A percentile compares a stretch with the other conserved stretches of the same genome.
Evolutionary conservation across 23 red algal genomes (phyloP).

Genomic region (Cyanidiococcus yangmingshanensis): DNA sequence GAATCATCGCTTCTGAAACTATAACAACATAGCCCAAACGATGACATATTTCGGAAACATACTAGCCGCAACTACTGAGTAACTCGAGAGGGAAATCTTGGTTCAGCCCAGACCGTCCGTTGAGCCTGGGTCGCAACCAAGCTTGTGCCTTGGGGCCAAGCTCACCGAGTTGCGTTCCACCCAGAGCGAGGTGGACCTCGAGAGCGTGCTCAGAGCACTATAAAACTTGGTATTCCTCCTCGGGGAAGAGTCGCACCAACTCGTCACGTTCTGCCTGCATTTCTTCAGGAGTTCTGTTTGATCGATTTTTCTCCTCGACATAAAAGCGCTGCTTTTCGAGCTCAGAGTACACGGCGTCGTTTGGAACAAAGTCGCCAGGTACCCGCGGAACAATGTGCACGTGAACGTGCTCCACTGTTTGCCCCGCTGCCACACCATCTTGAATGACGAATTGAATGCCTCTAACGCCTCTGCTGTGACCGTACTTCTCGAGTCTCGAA

Average conservation of each 20-base stretch:
- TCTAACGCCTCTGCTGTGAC: slow-evolving; percentile 35
- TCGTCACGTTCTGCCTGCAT: slow-evolving; percentile 6
- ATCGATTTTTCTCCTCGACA: background rate
- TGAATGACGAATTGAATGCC: slow-evolving; percentile 45
- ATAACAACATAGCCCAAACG: no score
- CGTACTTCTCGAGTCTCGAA: slow-evolving; percentile 23
- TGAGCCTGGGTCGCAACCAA: no score
- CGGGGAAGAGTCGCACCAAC: background rate
- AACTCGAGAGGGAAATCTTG: no score
- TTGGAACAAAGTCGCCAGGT: slow-evolving; percentile 54
- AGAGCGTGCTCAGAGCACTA: no score
- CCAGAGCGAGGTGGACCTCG: no score
- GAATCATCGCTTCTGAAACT: no score
- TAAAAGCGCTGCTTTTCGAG: slow-evolving; percentile 25
- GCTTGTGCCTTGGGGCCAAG: no score
- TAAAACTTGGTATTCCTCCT: background rate
- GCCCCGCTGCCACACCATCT: slow-evolving; percentile 60
- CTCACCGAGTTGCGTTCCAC: no score
- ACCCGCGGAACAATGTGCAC: slow-evolving; percentile 65
- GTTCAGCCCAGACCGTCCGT: no score
- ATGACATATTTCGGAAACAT: no score
- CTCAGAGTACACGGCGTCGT: slow-evolving; percentile 53
- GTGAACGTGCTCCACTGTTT: slow-evolving; percentile 86
- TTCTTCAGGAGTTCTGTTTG: background rate
- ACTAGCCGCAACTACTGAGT: no score